Evolutionary conservation across 2,329 filamentous ascomycete species (phyloP).

Genomic region (Apiospora phragmitis): DNA sequence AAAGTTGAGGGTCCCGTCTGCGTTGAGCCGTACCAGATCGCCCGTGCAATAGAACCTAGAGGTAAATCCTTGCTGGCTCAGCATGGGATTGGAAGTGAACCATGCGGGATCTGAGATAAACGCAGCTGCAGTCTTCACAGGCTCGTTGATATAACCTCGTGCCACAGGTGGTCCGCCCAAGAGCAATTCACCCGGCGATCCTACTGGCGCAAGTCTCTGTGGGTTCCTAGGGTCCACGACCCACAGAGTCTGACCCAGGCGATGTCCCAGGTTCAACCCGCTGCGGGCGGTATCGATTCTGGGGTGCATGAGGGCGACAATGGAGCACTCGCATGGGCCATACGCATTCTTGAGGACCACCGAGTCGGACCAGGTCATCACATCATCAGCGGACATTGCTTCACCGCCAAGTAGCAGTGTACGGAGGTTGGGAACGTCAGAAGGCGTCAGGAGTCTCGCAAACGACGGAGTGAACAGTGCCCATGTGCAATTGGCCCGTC

Average conservation of each 20-base stretch:
- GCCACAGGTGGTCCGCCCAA: conserved; percentile 35
- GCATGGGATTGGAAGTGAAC: background rate
- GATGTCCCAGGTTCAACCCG: conserved; percentile 11
- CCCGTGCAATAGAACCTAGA: conserved; percentile 32
- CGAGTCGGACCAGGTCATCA: conserved; percentile 10
- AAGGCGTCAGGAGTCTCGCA: background rate
- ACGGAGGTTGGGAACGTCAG: background rate
- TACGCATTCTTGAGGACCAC: conserved; percentile 13
- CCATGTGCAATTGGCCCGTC: background rate
- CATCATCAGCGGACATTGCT: conserved; percentile 11
- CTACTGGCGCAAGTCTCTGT: conserved; percentile 19
- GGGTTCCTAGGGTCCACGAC: conserved; percentile 18
- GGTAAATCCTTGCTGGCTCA: background rate
- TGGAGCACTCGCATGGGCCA: conserved; percentile 14
- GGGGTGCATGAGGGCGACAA: conserved; percentile 1
- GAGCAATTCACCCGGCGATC: conserved; percentile 20
- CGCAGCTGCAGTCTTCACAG: conserved; percentile 36
- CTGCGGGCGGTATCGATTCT: background rate
- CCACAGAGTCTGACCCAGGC: conserved; percentile 14
- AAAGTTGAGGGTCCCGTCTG: conserved; percentile 29
- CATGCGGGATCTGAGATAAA: conserved; percentile 36
- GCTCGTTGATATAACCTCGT: conserved; percentile 41
- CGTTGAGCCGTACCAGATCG: conserved; percentile 32
- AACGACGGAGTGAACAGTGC: background rate
- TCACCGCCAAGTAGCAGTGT: background rate